These are phyloP conservation scores for Sarocladium kiliense DNA, from an alignment of 2,329 filamentous ascomycete genomes.

Conservation along the genomic window DNA sequence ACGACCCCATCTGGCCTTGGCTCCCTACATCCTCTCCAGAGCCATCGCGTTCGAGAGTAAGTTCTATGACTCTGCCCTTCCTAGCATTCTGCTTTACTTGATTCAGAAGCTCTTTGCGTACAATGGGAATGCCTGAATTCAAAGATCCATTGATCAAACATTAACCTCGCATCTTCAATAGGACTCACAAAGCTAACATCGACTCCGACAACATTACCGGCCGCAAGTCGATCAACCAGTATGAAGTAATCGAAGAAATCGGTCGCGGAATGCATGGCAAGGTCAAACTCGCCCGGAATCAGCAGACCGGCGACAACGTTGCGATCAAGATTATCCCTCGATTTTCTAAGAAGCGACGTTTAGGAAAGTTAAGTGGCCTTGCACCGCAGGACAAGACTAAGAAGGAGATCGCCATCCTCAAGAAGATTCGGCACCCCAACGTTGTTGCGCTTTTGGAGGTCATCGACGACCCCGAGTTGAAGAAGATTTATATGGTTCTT, in stretches of 20 bases:
- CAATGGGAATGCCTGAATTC: no score
- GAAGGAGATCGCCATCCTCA: constrained; percentile 94
- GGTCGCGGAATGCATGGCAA: constrained; percentile 95
- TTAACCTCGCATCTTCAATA: constrained; percentile 28
- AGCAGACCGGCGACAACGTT: constrained; percentile 70
- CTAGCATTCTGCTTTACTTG: constrained; percentile 8
- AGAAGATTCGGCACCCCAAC: constrained; percentile 97
- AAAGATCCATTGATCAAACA: no score
- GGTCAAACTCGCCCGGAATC: constrained; percentile 87
- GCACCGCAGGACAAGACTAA: constrained; percentile 76
- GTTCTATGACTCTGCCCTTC: constrained; percentile 20
- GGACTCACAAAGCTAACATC: constrained; percentile 85
- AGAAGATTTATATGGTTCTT: constrained; percentile 97
- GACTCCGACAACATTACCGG: constrained; percentile 86
- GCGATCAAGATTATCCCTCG: constrained; percentile 98
- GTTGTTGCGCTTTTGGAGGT: constrained; percentile 94
- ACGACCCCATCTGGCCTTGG: constrained; percentile 44
- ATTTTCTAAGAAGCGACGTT: constrained; percentile 84
- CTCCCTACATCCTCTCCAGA: constrained; percentile 65
- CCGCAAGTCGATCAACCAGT: constrained; percentile 95
- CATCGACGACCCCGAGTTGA: constrained; percentile 91
- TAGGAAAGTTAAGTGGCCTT: constrained; percentile 72
- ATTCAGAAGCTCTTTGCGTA: no score
- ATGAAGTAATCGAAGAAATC: constrained; percentile 94
- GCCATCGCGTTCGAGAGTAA: constrained; percentile 72